Conservation (phyloP, 805 yeast species). For the Myxozyma nipponensis region DNA sequence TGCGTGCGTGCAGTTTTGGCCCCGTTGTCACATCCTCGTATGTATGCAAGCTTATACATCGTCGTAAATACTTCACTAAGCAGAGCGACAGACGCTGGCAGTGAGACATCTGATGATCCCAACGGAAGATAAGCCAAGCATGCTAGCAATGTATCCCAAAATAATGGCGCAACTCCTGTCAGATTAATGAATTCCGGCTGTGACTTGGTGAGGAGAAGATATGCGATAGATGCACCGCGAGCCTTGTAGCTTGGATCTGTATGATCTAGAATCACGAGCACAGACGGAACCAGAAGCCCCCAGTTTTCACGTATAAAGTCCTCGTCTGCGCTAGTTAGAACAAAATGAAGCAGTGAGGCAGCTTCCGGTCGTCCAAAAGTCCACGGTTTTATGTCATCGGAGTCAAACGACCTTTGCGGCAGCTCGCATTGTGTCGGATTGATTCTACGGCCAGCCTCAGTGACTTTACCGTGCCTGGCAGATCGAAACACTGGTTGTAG, state of each 20-base stretch:
- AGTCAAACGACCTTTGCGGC: conserved; percentile 1
- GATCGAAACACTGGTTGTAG: conserved; percentile 14
- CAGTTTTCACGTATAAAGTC: conserved; percentile 10
- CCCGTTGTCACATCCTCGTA: conserved; percentile 13
- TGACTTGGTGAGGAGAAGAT: background rate
- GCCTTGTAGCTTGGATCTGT: conserved; percentile 11
- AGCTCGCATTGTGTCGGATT: conserved; percentile 9
- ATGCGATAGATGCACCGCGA: conserved; percentile 9
- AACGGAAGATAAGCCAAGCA: conserved; percentile 21
- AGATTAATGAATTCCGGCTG: conserved; percentile 11
- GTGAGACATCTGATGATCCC: conserved; percentile 16
- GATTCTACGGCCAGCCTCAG: conserved; percentile 11
- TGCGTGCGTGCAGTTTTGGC: conserved; percentile 5
- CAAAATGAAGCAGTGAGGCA: conserved; percentile 12
- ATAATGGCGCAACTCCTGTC: conserved; percentile 21
- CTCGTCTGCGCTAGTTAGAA: conserved; percentile 1
- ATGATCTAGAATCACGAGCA: conserved; percentile 14
- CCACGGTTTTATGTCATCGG: conserved; percentile 10
- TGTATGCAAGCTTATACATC: conserved; percentile 8
- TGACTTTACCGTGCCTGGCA: conserved; percentile 7
- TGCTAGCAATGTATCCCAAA: conserved; percentile 21
- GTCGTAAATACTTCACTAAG: conserved; percentile 9
- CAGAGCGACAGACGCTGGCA: conserved; percentile 9
- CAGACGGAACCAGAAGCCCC: conserved; percentile 20
- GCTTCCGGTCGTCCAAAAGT: conserved; percentile 18